Percentiles rank a stretch among this genome's conserved stretches.
Evolutionary conservation across 2,329 filamentous ascomycete species (phyloP).

Genomic region (Cryphonectria nitschkei): DNA sequence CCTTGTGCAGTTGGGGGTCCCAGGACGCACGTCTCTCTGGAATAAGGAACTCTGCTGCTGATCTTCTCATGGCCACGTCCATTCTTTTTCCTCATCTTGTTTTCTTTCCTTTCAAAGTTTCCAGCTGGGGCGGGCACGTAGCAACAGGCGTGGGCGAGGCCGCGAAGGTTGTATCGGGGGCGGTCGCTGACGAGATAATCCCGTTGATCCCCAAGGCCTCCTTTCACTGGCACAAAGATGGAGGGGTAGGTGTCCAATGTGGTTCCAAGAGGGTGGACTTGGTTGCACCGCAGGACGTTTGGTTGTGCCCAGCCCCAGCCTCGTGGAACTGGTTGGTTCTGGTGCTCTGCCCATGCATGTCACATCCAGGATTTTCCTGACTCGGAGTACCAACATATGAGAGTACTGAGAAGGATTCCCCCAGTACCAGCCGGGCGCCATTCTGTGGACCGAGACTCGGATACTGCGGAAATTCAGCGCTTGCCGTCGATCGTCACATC

Average conservation of each 20-base stretch:
- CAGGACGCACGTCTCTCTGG: neutral
- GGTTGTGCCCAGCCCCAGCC: neutral
- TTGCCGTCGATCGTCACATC: neutral
- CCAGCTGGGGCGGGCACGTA: neutral
- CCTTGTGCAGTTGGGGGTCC: neutral
- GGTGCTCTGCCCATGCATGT: neutral
- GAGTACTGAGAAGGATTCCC: neutral
- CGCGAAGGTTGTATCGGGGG: neutral
- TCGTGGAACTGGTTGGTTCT: neutral
- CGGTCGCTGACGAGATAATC: neutral
- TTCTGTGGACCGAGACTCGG: neutral
- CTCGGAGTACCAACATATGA: neutral
- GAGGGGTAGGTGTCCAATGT: neutral
- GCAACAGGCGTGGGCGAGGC: neutral
- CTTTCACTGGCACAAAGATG: neutral
- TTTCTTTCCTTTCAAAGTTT: neutral
- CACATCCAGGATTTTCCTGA: neutral
- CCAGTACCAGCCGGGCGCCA: neutral
- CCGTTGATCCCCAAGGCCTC: neutral
- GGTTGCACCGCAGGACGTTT: neutral
- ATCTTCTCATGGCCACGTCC: neutral
- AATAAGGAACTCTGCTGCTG: neutral
- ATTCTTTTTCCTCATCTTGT: neutral
- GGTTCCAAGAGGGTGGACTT: neutral
- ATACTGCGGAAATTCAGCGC: neutral